Evolutionary conservation across 805 yeast species (phyloP), one percentile per base, ranked within the genome.

Genomic region (Hanseniaspora clermontiae): DNA sequence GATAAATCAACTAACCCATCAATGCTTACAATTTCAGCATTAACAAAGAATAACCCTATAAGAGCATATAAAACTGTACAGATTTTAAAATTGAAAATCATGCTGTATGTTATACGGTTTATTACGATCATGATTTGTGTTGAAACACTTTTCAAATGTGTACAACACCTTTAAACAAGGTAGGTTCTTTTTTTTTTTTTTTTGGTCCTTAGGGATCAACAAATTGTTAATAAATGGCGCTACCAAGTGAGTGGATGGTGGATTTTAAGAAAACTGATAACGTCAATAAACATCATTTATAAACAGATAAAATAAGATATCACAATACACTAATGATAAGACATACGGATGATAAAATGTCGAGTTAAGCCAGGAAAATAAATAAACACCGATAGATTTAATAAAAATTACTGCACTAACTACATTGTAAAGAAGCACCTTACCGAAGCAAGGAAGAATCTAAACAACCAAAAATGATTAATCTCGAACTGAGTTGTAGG

Each of bases 1-100:
- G 58, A 51, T 8, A 64, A 40, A 43, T 67, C 66, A 15, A 69
- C 59, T 50, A 62, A 61, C 15, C 72, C 70, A 37, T 60, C 63
- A 27, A 67, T 60, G 17, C 63, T 62, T n/a, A 63, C 63, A 11
- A 63, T 62, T 36, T 36, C 17, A 6, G 48, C 48, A n/a, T 15
- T 31, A 5, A 45, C 34, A 29, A 31, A n/a, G 12, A 31, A 9
- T 15, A 31, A 5, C 15, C 48, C 12, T 10, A 31, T 9, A 8
- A 45, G 12, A 5, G 24, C 20, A 17, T 31, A 31, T 5, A 31
- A 14, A 11, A 45, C 7, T 3, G 27, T 12, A 31, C 19, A 17
- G 14, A 45, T 8, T 9, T 31, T 45, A 29, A 29, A 10, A 29
- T 29, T 45, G 9, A 45, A 17, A 17, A 11, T 29, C 48, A 45